Evolutionary conservation across 495 filamentous ascomycete species (phyloP).

Genomic region (Emericellopsis terricola): DNA sequence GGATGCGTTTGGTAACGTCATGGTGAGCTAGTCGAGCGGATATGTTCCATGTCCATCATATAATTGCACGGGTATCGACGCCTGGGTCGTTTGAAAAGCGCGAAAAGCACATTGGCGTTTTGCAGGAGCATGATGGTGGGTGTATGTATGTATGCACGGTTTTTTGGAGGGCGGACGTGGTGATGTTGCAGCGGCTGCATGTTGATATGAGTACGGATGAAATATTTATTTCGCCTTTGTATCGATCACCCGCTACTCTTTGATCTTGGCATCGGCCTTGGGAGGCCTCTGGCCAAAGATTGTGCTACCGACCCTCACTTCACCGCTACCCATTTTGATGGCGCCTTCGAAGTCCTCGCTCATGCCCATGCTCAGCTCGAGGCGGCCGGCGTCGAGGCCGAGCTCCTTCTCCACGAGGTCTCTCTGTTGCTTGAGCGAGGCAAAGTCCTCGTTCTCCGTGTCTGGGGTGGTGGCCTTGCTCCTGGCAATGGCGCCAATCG

Average conservation of each 20-base stretch:
- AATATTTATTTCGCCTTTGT: neutral
- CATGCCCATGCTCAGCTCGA: conserved; percentile 64
- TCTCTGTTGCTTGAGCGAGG: conserved; percentile 44
- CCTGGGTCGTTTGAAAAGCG: too few relatives aligned
- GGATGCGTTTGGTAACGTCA: conserved; percentile 27
- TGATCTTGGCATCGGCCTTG: conserved; percentile 50
- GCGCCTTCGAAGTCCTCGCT: conserved; percentile 89
- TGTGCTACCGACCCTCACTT: conserved; percentile 89
- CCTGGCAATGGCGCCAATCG: conserved; percentile 83
- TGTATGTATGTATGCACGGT: neutral
- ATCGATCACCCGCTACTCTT: conserved; percentile 13
- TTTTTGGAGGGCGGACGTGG: neutral
- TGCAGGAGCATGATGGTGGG: conserved; percentile 1
- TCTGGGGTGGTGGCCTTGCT: conserved; percentile 51
- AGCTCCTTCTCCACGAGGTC: conserved; percentile 37
- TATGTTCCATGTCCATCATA: too few relatives aligned
- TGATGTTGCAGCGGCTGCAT: neutral
- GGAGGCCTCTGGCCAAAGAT: conserved; percentile 74
- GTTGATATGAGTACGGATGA: conserved; percentile 1
- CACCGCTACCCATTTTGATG: conserved; percentile 62
- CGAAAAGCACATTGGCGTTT: conserved; percentile 3
- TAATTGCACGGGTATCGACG: too few relatives aligned
- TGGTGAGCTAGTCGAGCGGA: too few relatives aligned
- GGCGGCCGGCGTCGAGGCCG: conserved; percentile 11
- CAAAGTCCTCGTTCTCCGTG: conserved; percentile 82